Base-by-base conservation (phyloP, 75 land plant species). In the Selaginella tamariscina region DNA sequence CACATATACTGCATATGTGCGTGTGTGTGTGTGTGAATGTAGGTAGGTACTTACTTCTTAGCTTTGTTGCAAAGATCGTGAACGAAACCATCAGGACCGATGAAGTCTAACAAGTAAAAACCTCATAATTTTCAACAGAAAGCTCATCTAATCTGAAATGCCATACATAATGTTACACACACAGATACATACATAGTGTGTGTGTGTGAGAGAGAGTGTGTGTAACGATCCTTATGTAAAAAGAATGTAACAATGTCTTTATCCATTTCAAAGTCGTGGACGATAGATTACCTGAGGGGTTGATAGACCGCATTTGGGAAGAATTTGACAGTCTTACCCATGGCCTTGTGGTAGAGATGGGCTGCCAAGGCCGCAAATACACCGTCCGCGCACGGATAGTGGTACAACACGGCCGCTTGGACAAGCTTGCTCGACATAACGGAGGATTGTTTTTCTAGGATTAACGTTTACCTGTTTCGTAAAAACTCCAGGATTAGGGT, bases 321-420 rank as follows among this genome's bases (percentile, higher is more conserved):
- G 77, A 83, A 91, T 15, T 71, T 31, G 11, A 15, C 49, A 39
- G 49, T 15, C n/a, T 71, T 67, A 11, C 65, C 74, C 66, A 88
- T 75, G 69, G 80, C 74, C n/a, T 77, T 68, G 75, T 86, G 87
- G 74, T 88, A 91, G 24, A 91, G 85, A 64, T 91, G 80, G 20
- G 96, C 96, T 23, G 93, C 96, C 21, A 91, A 72, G 13, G 96
- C 96, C 13, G 86, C 88, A 54, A 91, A 91, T 1, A 82, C 83
- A 5, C 96, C 93, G 68, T 91, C 93, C 0, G 96, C 85, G 56
- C 96, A 91, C 0, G 96, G 96, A 54, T 88, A 91, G 79, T 91
- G 96, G 57, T 91, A 91, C 26, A 88, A 73, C 20, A 91, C 83
- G 32, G 93, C 86, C 18, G 84, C 32, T 23, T 60, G 64, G 8